Percentiles rank a stretch among this genome's conserved stretches.
Conservation (phyloP, 345 rosid genomes). For the Salix caprea region DNA sequence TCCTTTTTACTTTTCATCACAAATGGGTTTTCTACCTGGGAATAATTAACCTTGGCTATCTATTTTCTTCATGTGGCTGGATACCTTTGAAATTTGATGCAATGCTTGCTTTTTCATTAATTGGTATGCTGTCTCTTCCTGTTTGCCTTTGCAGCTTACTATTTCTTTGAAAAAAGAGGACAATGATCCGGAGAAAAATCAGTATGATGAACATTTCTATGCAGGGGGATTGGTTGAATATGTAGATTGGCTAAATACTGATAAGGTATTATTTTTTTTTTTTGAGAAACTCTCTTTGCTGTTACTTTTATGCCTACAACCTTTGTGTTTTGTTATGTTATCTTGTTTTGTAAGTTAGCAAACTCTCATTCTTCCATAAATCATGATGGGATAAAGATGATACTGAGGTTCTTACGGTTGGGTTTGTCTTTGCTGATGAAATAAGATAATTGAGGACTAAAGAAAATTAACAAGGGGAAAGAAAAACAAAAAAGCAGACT, state of each 20-base stretch:
- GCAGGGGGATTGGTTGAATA: slow-evolving; percentile 92
- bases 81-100: neutral
- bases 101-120: slow-evolving; percentile 2
- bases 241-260: slow-evolving; percentile 83
- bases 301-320: neutral
- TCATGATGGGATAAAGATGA: neutral
- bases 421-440: neutral
- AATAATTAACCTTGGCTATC: neutral
- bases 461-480: neutral
- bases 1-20: neutral
- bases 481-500: neutral
- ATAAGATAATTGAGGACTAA: neutral
- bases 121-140: slow-evolving; percentile 3
- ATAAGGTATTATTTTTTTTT: slow-evolving; percentile 50
- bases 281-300: neutral
- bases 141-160: slow-evolving; percentile 54
- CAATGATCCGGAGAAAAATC: slow-evolving; percentile 55
- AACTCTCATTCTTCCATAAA: neutral
- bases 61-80: neutral
- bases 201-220: slow-evolving; percentile 58
- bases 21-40: neutral
- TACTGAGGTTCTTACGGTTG: neutral
- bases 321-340: neutral
- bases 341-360: slow-evolving; percentile 3
- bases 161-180: slow-evolving; percentile 58